Base-by-base conservation (phyloP, 208 protist species). In the Blechomonas ayalai region DNA sequence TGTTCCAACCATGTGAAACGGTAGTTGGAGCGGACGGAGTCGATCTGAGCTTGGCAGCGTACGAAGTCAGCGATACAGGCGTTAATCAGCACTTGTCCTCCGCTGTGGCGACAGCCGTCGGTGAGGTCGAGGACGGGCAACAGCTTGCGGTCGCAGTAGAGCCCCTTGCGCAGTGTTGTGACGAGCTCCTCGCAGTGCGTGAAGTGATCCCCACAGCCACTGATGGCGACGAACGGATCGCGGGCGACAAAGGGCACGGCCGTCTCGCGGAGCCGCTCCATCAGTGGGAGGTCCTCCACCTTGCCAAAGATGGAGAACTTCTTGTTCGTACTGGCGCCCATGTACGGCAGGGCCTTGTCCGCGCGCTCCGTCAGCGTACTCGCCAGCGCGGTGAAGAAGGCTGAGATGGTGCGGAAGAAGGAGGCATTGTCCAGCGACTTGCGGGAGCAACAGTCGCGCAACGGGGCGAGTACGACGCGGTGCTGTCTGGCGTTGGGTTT, bases 21-120 rank as follows among this genome's bases (percentile, higher is more conserved):
- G 63, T 84, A 90, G 61, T 88, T 86, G 8, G 62, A 73, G 27
- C 82, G 74, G 13, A 65, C 65, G 10, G 74, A 74, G 57, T 88
- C 74, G 51, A 90, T 73, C 67, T 95, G 83, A 22, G 87, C 71
- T 29, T 77, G 74, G 57, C 74, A 85, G 29, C 76, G 73, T 35
- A 91, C 59, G 52, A 90, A 92, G 65, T 95, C 87, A 3, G 69
- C 63, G 26, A 90, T 34, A 40, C 79, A 88, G 19, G 79, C 84
- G 59, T 91, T 95, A 28, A 95, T 86, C 38, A 91, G 69, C 52
- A 95, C 64, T 59, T 92, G 79, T 29, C 69, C 64, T 18, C 78
- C 72, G 47, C 91, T 82, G 52, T 92, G 81, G 34, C 83, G 61
- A 62, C 81, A 85, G 54, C 81, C 75, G 52, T 95, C 87, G 8